Evolutionary conservation across 2,329 filamentous ascomycete species (phyloP).

Genomic region (Aspergillus caelatus): DNA sequence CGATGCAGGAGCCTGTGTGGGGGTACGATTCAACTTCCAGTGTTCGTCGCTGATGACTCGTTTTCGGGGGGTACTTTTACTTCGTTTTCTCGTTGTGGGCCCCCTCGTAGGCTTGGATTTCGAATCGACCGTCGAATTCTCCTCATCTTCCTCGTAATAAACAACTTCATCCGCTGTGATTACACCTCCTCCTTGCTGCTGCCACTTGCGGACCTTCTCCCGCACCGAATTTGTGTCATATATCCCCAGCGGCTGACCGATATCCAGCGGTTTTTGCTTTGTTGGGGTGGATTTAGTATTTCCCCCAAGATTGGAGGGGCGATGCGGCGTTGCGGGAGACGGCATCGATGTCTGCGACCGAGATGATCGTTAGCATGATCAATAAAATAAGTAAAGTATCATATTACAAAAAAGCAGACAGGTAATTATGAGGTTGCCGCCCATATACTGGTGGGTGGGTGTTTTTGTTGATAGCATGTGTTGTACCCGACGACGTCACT

Average conservation of each 20-base stretch:
- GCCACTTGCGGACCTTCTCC: slow-evolving; percentile 82
- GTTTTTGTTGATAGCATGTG: slow-evolving; percentile 8
- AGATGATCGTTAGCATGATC: slow-evolving; percentile 17
- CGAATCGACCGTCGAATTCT: slow-evolving; percentile 29
- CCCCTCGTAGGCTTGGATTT: slow-evolving; percentile 25
- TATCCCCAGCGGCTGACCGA: slow-evolving; percentile 56
- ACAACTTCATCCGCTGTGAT: slow-evolving; percentile 62
- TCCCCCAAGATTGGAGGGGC: slow-evolving; percentile 53
- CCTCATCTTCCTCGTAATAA: slow-evolving; percentile 59
- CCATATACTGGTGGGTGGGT: neutral
- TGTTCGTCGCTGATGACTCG: slow-evolving; percentile 91
- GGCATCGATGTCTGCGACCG: slow-evolving; percentile 41
- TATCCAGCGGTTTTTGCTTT: slow-evolving; percentile 58
- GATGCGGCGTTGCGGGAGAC: slow-evolving; percentile 40
- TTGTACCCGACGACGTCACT: slow-evolving; percentile 18
- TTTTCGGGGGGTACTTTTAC: slow-evolving; percentile 75
- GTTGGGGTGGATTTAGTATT: slow-evolving; percentile 57
- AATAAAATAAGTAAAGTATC: neutral
- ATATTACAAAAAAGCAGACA: neutral
- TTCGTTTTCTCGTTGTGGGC: slow-evolving; percentile 40
- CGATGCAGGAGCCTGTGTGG: slow-evolving; percentile 43
- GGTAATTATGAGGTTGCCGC: slow-evolving; percentile 8
- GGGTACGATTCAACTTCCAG: slow-evolving; percentile 64
- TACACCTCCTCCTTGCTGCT: slow-evolving; percentile 72
- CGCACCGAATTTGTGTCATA: slow-evolving; percentile 68